Conservation (phyloP, 1,139 yeast genomes). For the Candida gigantensis region DNA sequence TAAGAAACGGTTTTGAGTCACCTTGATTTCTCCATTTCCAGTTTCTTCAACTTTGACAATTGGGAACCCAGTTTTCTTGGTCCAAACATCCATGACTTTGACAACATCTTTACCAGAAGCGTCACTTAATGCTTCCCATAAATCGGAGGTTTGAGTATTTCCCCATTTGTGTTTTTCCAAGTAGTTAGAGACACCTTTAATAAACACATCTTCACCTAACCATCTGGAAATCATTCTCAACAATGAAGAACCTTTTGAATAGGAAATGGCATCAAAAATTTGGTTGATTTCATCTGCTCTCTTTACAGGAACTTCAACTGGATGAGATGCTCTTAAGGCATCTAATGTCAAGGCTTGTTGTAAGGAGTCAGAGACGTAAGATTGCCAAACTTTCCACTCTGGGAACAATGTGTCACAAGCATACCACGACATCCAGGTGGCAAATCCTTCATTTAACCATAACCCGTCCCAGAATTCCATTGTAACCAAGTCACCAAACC, state of each 20-base stretch:
- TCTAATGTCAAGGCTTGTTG: constrained; percentile 56
- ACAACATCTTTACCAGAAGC: constrained; percentile 79
- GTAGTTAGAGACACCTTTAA: constrained; percentile 73
- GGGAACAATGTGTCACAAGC: constrained; percentile 55
- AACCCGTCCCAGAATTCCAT: constrained; percentile 68
- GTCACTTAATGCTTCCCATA: constrained; percentile 77
- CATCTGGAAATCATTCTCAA: constrained; percentile 74
- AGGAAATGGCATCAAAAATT: constrained; percentile 62
- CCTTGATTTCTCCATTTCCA: constrained; percentile 43
- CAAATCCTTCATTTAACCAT: constrained; percentile 66
- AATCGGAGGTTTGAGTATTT: constrained; percentile 77
- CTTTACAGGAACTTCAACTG: constrained; percentile 57
- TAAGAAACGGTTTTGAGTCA: constrained; percentile 76
- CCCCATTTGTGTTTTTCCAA: constrained; percentile 75
- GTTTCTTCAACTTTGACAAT: constrained; percentile 58
- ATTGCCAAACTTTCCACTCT: constrained; percentile 59
- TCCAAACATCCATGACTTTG: constrained; percentile 81
- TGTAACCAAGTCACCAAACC: constrained; percentile 65
- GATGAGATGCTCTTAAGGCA: constrained; percentile 56
- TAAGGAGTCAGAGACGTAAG: constrained; percentile 52
- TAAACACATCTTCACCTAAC: constrained; percentile 69
- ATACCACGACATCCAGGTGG: constrained; percentile 58
- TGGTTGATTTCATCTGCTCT: constrained; percentile 58
- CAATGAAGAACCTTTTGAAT: constrained; percentile 80
- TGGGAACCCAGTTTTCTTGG: constrained; percentile 83